A percentile compares a stretch with the other conserved stretches of the same genome.
Evolutionary conservation across 106 monocot genomes (phyloP).

Genomic region (Allium fistulosum): DNA sequence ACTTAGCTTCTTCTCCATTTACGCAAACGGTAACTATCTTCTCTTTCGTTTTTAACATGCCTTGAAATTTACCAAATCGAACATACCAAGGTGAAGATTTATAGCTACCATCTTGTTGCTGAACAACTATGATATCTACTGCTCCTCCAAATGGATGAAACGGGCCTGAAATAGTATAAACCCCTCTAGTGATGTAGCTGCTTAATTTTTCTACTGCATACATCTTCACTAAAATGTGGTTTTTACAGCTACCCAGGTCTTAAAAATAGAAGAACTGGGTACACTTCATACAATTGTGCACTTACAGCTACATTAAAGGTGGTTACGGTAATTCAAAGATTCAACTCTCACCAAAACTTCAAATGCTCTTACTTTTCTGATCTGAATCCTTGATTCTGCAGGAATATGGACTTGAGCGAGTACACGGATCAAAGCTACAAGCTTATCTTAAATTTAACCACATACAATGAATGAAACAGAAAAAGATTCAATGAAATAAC

Average conservation of each 20-base stretch:
- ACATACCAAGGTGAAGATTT: constrained; percentile 91
- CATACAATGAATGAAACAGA: too few species aligned
- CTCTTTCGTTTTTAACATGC: constrained; percentile 71
- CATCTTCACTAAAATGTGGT: constrained; percentile 33
- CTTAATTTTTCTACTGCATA: constrained; percentile 59
- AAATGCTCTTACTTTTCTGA: too few species aligned
- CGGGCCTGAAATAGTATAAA: constrained; percentile 70
- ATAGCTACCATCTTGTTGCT: constrained; percentile 84
- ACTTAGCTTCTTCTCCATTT: constrained; percentile 63
- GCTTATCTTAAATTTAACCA: too few species aligned
- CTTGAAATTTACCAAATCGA: constrained; percentile 85
- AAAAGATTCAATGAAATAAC: too few species aligned
- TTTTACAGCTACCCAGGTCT: constrained; percentile 12
- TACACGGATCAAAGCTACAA: too few species aligned
- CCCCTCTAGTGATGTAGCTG: constrained; percentile 51
- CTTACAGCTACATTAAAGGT: too few species aligned
- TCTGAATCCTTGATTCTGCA: too few species aligned
- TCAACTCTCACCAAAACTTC: too few species aligned
- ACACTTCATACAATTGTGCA: not conserved
- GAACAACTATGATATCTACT: constrained; percentile 76
- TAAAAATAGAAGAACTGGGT: constrained; percentile 6
- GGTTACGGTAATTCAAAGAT: too few species aligned
- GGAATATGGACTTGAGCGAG: too few species aligned
- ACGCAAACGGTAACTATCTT: constrained; percentile 62
- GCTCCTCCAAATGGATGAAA: constrained; percentile 95